These are phyloP conservation scores for Thalassia testudinum DNA, from an alignment of 116 monocot species.

Conservation along the genomic window DNA sequence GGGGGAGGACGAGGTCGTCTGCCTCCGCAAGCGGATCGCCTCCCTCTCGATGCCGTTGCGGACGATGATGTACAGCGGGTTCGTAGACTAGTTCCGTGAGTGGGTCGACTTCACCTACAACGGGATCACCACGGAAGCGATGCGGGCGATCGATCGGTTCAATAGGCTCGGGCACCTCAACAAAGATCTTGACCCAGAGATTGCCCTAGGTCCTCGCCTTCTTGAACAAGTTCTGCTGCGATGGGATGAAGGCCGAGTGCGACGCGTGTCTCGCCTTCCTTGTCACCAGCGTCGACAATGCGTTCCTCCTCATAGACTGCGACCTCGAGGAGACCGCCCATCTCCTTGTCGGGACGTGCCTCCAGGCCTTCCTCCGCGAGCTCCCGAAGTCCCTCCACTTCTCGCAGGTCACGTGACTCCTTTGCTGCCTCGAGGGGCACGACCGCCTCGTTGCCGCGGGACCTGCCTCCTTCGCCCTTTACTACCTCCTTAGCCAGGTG, in stretches of 20 bases:
- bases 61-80: slow-evolving; percentile 64
- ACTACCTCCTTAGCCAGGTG: no score
- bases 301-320: slow-evolving; percentile 28
- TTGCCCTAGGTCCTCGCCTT: slow-evolving; percentile 47
- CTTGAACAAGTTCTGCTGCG: slow-evolving; percentile 84
- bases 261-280: slow-evolving; percentile 50
- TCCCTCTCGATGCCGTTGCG: slow-evolving; percentile 59
- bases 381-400: no score
- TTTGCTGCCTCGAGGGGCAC: slow-evolving; percentile 53
- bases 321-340: no score
- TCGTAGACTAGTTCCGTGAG: slow-evolving; percentile 55
- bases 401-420: slow-evolving; percentile 8
- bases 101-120: slow-evolving; percentile 61
- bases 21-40: slow-evolving; percentile 44
- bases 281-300: slow-evolving; percentile 44
- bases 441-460: slow-evolving; percentile 31
- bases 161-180: slow-evolving; percentile 28
- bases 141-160: slow-evolving; percentile 45
- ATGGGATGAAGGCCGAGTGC: slow-evolving; percentile 54
- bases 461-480: not conserved
- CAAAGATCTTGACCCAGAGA: slow-evolving; percentile 30
- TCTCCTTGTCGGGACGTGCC: no score
- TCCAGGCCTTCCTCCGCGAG: no score
- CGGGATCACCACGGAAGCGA: slow-evolving; percentile 43
- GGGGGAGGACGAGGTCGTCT: slow-evolving; percentile 68